Percentiles rank a stretch among this genome's conserved stretches.
These are phyloP conservation scores for Ogataea trehalophila DNA, from an alignment of 805 yeast species.

Conservation along the genomic window DNA sequence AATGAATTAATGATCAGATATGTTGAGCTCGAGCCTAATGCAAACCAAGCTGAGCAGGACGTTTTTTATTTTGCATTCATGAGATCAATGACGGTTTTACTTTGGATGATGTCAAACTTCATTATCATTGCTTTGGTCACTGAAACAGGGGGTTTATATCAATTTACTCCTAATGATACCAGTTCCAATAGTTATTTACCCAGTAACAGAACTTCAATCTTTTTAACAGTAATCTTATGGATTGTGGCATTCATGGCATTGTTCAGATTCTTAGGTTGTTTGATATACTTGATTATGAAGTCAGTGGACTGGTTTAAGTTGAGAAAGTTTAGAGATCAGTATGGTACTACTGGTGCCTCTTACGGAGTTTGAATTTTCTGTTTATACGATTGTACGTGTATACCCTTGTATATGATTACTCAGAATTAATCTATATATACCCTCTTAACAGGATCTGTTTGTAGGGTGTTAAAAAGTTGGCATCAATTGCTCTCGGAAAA, in stretches of 20 bases:
- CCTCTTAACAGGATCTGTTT: too few relatives aligned
- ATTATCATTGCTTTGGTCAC: constrained; percentile 77
- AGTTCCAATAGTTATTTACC: constrained; percentile 28
- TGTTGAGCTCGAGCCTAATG: constrained; percentile 16
- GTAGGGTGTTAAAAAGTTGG: too few relatives aligned
- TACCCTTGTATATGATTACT: background rate
- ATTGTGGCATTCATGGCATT: constrained; percentile 87
- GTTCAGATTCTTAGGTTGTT: constrained; percentile 74
- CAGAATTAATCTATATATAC: too few relatives aligned
- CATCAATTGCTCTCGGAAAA: too few relatives aligned
- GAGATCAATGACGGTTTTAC: constrained; percentile 80
- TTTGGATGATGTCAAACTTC: constrained; percentile 87
- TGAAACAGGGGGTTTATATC: constrained; percentile 73
- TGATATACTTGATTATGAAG: constrained; percentile 45
- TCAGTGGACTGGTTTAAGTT: constrained; percentile 16
- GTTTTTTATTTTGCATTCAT: constrained; percentile 86
- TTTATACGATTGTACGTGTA: background rate
- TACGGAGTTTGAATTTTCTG: constrained; percentile 4
- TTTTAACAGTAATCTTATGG: constrained; percentile 86
- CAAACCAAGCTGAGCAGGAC: constrained; percentile 42
- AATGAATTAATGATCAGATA: constrained; percentile 46
- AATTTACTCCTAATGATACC: constrained; percentile 33
- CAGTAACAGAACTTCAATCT: constrained; percentile 49
- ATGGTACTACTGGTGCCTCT: constrained; percentile 16
- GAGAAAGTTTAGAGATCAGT: constrained; percentile 13